Evolutionary conservation across 2,329 filamentous ascomycete species (phyloP).

Genomic region (Aureobasidium uvarum): DNA sequence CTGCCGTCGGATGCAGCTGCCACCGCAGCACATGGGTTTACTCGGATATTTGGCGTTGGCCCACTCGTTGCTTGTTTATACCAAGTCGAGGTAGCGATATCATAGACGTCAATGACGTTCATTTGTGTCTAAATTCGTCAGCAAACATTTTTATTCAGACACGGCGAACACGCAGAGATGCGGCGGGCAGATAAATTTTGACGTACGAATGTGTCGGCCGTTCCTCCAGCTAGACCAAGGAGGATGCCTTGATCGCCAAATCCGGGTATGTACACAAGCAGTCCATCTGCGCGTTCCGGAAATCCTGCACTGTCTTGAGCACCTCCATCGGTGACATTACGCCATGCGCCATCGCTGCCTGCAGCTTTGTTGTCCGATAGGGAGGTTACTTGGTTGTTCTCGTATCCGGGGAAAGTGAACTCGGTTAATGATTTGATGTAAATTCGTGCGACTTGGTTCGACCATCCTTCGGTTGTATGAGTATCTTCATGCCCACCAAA

Average conservation of each 20-base stretch:
- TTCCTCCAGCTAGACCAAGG: constrained; percentile 73
- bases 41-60: constrained; percentile 58
- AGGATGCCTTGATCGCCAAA: constrained; percentile 74
- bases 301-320: constrained; percentile 66
- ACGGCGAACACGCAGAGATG: no score
- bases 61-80: constrained; percentile 68
- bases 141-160: not conserved
- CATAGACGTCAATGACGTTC: constrained; percentile 76
- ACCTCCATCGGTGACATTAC: constrained; percentile 72
- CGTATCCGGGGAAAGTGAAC: constrained; percentile 69
- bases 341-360: constrained; percentile 61
- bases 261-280: constrained; percentile 71
- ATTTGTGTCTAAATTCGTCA: constrained; percentile 55
- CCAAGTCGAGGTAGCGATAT: constrained; percentile 68
- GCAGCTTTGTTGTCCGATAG: constrained; percentile 57
- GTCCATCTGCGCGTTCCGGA: constrained; percentile 70
- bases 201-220: constrained; percentile 63
- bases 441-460: constrained; percentile 59
- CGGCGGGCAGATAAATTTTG: not conserved
- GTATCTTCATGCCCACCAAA: constrained; percentile 74
- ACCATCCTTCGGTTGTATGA: constrained; percentile 65
- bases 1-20: constrained; percentile 64
- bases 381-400: constrained; percentile 61
- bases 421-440: constrained; percentile 74
- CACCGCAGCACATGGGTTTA: constrained; percentile 69